phyloP scores from a whole-genome alignment of 352 stramenopile species.

The Phytophthora kernoviae region DNA sequence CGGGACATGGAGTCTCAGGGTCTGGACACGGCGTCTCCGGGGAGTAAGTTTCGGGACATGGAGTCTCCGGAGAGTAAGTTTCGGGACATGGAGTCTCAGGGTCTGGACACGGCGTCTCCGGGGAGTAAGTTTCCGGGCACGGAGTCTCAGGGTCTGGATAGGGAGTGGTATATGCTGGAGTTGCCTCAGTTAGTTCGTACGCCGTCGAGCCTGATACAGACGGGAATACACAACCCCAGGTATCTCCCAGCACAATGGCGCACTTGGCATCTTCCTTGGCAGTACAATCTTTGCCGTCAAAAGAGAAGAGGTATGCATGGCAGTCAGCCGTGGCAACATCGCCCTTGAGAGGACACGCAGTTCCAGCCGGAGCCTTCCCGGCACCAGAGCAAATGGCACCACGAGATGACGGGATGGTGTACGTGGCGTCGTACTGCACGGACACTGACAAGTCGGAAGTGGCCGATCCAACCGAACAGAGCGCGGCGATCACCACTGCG shows the following conservation, averaged over 20 bases:
- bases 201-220: slow-evolving; percentile 9
- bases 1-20: neutral
- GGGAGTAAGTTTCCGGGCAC: neutral
- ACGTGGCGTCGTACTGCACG: slow-evolving; percentile 65
- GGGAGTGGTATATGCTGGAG: neutral
- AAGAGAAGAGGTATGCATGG: slow-evolving; percentile 48
- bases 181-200: neutral
- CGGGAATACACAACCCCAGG: slow-evolving; percentile 46
- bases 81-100: neutral
- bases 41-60: neutral
- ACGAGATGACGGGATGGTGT: slow-evolving; percentile 41
- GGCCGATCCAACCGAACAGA: neutral
- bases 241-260: slow-evolving; percentile 33
- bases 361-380: slow-evolving; percentile 37
- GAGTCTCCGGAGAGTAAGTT: slow-evolving; percentile 1
- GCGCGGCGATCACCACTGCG: slow-evolving; percentile 11
- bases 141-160: neutral
- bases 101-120: neutral
- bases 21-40: slow-evolving; percentile 2
- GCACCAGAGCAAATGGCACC: slow-evolving; percentile 51
- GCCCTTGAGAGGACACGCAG: slow-evolving; percentile 51
- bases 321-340: slow-evolving; percentile 44
- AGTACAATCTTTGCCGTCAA: slow-evolving; percentile 38
- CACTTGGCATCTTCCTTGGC: slow-evolving; percentile 46
- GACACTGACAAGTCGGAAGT: slow-evolving; percentile 37